phyloP scores from a whole-genome alignment of 1,284 basidiomycete species.

The Boletus smithii region DNA sequence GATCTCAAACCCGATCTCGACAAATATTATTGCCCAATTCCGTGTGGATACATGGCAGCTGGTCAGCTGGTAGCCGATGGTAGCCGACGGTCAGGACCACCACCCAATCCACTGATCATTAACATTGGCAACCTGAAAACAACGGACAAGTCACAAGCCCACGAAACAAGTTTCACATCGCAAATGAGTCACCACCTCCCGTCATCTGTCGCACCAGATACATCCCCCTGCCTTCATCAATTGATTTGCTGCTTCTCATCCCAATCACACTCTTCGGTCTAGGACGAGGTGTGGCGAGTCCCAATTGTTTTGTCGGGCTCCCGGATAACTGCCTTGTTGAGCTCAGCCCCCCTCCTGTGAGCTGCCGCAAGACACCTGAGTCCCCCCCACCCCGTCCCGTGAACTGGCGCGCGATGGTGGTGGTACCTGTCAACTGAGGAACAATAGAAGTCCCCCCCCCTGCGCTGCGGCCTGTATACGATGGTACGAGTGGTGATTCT shows the following conservation, averaged over 20 bases:
- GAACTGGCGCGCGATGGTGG: slow-evolving; percentile 71
- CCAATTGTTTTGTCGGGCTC: slow-evolving; percentile 59
- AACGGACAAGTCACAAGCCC: background rate
- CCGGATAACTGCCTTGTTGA: slow-evolving; percentile 50
- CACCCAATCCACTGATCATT: too few relatives aligned
- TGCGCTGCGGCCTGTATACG: slow-evolving; percentile 44
- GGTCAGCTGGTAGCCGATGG: too few relatives aligned
- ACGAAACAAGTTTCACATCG: slow-evolving; percentile 19
- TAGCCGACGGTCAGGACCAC: too few relatives aligned
- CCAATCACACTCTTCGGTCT: slow-evolving; percentile 65
- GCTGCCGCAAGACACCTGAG: slow-evolving; percentile 50
- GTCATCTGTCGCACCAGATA: slow-evolving; percentile 70
- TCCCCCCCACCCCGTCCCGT: slow-evolving; percentile 56
- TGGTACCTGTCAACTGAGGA: slow-evolving; percentile 62
- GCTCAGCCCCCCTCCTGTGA: slow-evolving; percentile 64
- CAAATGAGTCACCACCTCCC: slow-evolving; percentile 41
- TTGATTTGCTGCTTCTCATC: slow-evolving; percentile 51
- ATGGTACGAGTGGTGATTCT: slow-evolving; percentile 46
- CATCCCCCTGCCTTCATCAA: slow-evolving; percentile 64
- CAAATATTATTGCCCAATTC: background rate
- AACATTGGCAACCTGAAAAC: slow-evolving; percentile 16
- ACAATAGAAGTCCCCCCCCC: slow-evolving; percentile 35
- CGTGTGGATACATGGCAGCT: slow-evolving; percentile 26
- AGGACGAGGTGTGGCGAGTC: slow-evolving; percentile 36
- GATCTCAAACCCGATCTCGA: slow-evolving; percentile 10